phyloP scores from a whole-genome alignment of 2,329 filamentous ascomycete genomes.

The Chalaropsis thielavioides region DNA sequence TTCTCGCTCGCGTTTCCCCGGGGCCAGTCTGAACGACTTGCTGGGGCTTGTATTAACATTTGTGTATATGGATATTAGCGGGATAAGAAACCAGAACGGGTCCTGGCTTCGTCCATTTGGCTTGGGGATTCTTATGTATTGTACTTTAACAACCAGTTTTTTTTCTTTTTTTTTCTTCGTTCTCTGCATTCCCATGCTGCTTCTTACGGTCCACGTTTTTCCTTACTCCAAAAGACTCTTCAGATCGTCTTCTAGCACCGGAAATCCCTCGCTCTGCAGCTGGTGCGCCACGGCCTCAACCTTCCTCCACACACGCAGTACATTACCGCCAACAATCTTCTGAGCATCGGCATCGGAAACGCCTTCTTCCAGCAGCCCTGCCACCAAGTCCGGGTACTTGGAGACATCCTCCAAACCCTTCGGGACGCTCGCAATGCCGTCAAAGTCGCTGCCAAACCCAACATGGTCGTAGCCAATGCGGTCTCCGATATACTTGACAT shows the following conservation, averaged over 20 bases:
- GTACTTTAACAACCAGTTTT: background rate
- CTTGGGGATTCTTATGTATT: background rate
- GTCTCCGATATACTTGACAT: conserved; percentile 70
- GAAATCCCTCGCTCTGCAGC: conserved; percentile 45
- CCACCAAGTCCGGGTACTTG: conserved; percentile 66
- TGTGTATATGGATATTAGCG: conserved; percentile 4
- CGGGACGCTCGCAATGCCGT: conserved; percentile 56
- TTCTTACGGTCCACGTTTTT: background rate
- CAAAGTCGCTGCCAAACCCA: conserved; percentile 79
- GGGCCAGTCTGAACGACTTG: background rate
- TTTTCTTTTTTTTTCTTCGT: conserved; percentile 7
- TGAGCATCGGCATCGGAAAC: conserved; percentile 58
- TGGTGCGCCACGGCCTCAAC: conserved; percentile 56
- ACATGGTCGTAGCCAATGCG: conserved; percentile 78
- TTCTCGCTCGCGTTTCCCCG: background rate
- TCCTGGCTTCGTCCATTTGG: background rate
- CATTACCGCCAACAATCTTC: conserved; percentile 65
- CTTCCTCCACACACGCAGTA: conserved; percentile 70
- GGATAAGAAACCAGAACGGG: background rate
- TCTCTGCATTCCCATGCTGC: background rate
- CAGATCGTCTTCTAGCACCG: conserved; percentile 37
- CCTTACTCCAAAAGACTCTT: background rate
- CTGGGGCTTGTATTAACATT: conserved; percentile 7
- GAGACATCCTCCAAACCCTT: conserved; percentile 70
- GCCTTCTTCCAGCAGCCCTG: conserved; percentile 57